Percentiles rank a stretch among this genome's conserved stretches.
Conservation (phyloP, 164 flowering plant species). For the Vitis labrusca region DNA sequence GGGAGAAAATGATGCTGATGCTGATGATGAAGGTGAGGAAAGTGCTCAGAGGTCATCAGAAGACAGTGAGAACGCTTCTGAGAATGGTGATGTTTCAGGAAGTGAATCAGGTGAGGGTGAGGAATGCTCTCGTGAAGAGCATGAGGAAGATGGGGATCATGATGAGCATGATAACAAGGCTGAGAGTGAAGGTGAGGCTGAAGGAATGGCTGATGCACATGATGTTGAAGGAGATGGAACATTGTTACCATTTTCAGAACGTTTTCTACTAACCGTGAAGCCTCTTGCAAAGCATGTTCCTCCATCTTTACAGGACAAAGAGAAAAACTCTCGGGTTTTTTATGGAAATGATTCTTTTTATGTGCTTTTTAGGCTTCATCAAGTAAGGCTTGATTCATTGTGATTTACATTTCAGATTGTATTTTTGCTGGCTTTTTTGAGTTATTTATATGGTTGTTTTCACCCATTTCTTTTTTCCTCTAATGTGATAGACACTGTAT, state of each 20-base stretch:
- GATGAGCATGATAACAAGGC: constrained; percentile 67
- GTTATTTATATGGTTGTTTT: constrained; percentile 4
- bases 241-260: constrained; percentile 58
- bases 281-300: constrained; percentile 78
- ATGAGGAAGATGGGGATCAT: constrained; percentile 67
- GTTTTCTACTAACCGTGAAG: constrained; percentile 59
- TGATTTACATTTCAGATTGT: neutral
- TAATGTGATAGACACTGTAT: constrained; percentile 64
- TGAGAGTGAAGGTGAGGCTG: constrained; percentile 96
- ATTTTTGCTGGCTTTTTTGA: neutral
- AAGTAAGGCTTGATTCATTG: constrained; percentile 44
- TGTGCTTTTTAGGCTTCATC: constrained; percentile 95
- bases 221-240: constrained; percentile 72
- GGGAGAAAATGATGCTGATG: constrained; percentile 72
- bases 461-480: constrained; percentile 1
- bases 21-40: constrained; percentile 85
- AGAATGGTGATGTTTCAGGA: constrained; percentile 76
- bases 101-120: constrained; percentile 90
- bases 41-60: constrained; percentile 80
- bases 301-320: constrained; percentile 34
- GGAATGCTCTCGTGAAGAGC: constrained; percentile 74
- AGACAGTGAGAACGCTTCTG: constrained; percentile 83
- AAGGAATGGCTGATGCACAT: constrained; percentile 79
- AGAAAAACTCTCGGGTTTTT: constrained; percentile 55
- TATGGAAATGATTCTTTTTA: constrained; percentile 94